Evolutionary conservation across 495 filamentous ascomycete species (phyloP).

Genomic region (Aspergillus asperescens): DNA sequence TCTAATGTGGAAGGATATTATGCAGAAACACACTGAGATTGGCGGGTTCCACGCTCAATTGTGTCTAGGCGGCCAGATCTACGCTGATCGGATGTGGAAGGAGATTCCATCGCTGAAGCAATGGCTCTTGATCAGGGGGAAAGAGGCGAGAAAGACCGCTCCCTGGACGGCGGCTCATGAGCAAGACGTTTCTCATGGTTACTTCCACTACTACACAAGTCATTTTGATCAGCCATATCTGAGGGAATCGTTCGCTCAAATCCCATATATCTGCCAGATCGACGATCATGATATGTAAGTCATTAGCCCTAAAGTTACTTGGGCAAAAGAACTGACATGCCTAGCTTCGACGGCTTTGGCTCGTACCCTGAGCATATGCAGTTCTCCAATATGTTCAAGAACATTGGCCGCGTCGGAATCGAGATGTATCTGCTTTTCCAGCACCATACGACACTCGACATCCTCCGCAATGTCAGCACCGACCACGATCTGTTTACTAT

Average conservation of each 20-base stretch:
- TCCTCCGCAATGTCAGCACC: slow-evolving; percentile 77
- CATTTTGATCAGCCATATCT: slow-evolving; percentile 95
- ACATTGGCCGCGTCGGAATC: slow-evolving; percentile 93
- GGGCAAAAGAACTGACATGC: slow-evolving; percentile 15
- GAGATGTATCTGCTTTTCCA: slow-evolving; percentile 99
- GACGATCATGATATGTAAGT: slow-evolving; percentile 98
- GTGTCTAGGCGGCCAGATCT: slow-evolving; percentile 90
- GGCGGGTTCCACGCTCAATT: slow-evolving; percentile 93
- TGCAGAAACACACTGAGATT: slow-evolving; percentile 94
- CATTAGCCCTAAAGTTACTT: neutral
- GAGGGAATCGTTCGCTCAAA: slow-evolving; percentile 93
- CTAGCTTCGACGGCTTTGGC: slow-evolving; percentile 94
- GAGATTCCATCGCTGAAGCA: slow-evolving; percentile 88
- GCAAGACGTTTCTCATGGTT: slow-evolving; percentile 90
- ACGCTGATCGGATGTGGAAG: slow-evolving; percentile 93
- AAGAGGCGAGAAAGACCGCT: slow-evolving; percentile 84
- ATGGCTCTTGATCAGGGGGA: slow-evolving; percentile 85
- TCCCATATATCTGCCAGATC: slow-evolving; percentile 86
- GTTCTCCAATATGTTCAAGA: slow-evolving; percentile 93
- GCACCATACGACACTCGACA: slow-evolving; percentile 92
- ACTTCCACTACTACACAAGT: slow-evolving; percentile 97
- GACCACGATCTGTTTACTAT: slow-evolving; percentile 94
- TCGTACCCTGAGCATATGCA: slow-evolving; percentile 99
- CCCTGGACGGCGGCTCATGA: slow-evolving; percentile 90
- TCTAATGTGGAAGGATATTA: slow-evolving; percentile 98